These are phyloP conservation scores for Astrephomene gubernaculifera DNA, from an alignment of 139 green algal genomes.

Conservation along the genomic window DNA sequence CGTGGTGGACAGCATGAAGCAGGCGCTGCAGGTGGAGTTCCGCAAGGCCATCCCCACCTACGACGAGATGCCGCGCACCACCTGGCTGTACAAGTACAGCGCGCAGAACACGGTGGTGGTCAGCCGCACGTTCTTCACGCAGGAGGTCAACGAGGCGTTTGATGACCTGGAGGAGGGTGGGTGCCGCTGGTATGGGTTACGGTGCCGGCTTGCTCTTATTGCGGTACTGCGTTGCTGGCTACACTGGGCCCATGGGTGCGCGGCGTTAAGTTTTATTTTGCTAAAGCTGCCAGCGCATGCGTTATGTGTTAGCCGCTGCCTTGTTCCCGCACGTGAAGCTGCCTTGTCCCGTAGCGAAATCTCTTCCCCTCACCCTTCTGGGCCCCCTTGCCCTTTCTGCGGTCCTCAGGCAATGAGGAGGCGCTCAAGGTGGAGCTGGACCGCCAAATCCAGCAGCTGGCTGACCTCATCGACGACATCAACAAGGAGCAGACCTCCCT, in stretches of 20 bases:
- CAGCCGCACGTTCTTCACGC: conserved; percentile 92
- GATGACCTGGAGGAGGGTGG: conserved; percentile 64
- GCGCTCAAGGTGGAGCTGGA: conserved; percentile 85
- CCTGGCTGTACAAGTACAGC: conserved; percentile 91
- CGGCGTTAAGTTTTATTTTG: no score
- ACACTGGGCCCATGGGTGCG: no score
- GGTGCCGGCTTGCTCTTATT: no score
- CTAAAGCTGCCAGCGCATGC: no score
- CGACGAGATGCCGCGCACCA: conserved; percentile 87
- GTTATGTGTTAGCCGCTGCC: no score
- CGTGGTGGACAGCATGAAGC: conserved; percentile 87
- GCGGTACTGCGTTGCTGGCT: no score
- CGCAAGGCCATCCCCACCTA: conserved; percentile 82
- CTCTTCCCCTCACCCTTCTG: no score
- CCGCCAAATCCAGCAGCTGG: conserved; percentile 84
- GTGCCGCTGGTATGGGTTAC: no score
- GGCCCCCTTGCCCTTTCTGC: not conserved
- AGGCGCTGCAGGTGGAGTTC: conserved; percentile 81
- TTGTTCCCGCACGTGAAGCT: no score
- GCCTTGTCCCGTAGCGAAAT: no score
- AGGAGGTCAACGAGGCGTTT: conserved; percentile 88
- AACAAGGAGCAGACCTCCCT: conserved; percentile 71
- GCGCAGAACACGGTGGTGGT: conserved; percentile 91
- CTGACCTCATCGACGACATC: conserved; percentile 82
- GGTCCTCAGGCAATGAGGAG: conserved; percentile 88